A percentile compares a stretch with the other conserved stretches of the same genome.
These are phyloP conservation scores for Epichloe gansuensis DNA, from an alignment of 2,329 filamentous ascomycete genomes.

Conservation along the genomic window DNA sequence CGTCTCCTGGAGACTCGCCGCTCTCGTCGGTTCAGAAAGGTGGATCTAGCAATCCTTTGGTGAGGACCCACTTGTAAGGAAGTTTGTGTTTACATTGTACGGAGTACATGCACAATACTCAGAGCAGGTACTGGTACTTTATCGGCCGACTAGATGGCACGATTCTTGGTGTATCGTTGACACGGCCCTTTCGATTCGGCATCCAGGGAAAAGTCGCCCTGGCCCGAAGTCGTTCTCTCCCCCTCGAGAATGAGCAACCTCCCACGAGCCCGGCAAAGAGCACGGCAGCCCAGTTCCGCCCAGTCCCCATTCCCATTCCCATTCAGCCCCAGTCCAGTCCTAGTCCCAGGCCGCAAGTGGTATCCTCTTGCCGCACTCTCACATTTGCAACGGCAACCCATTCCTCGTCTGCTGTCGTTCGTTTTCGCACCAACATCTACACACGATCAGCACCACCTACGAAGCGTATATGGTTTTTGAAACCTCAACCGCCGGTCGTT, in stretches of 20 bases:
- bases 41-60: slow-evolving; percentile 4
- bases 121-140: slow-evolving; percentile 1
- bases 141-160: not conserved
- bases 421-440: slow-evolving; percentile 14
- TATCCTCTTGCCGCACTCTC: slow-evolving; percentile 14
- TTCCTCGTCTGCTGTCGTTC: slow-evolving; percentile 12
- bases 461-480: slow-evolving; percentile 7
- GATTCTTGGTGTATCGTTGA: not conserved
- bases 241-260: not conserved
- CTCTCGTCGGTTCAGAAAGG: slow-evolving; percentile 6
- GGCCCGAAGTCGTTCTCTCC: slow-evolving; percentile 3
- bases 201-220: not conserved
- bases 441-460: slow-evolving; percentile 8
- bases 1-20: slow-evolving; percentile 4
- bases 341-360: slow-evolving; percentile 6
- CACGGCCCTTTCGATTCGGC: not conserved
- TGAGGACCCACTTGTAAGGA: not conserved
- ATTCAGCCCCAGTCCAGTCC: not conserved
- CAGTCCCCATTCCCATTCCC: not conserved
- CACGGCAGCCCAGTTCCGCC: slow-evolving; percentile 1
- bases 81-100: not conserved
- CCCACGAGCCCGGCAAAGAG: slow-evolving; percentile 4
- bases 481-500: not conserved
- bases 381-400: slow-evolving; percentile 15
- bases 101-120: not conserved